A percentile compares a stretch with the other conserved stretches of the same genome.
These are phyloP conservation scores for Schoenoplectus triqueter DNA, from an alignment of 202 grass and related monocot species.

Conservation along the genomic window DNA sequence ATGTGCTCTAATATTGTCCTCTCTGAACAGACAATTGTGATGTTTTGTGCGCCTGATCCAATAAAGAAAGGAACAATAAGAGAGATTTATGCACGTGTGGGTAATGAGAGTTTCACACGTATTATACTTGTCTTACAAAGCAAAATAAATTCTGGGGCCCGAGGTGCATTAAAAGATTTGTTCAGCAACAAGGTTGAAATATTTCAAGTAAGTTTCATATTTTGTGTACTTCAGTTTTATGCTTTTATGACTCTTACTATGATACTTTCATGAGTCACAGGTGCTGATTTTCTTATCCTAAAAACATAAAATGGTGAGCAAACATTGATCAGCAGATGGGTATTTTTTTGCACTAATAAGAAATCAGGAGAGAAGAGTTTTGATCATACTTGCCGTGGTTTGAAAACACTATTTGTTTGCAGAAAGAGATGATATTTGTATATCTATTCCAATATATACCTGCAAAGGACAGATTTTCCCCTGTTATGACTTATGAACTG, in stretches of 20 bases:
- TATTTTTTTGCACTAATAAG: not conserved
- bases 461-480: too few species aligned
- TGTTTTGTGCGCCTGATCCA: constrained; percentile 63
- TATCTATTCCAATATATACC: not conserved
- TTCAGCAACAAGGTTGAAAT: constrained; percentile 72
- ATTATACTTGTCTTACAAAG: constrained; percentile 68
- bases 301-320: not conserved
- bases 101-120: constrained; percentile 56
- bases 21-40: constrained; percentile 61
- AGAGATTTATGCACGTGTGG: constrained; percentile 42
- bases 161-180: constrained; percentile 64
- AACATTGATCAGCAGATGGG: not conserved
- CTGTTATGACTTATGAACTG: not conserved
- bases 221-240: not conserved
- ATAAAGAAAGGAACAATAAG: constrained; percentile 64
- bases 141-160: constrained; percentile 63
- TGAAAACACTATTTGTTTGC: not conserved
- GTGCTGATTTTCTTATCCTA: not conserved
- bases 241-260: not conserved
- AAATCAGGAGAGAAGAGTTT: not conserved
- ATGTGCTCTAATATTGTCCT: constrained; percentile 10
- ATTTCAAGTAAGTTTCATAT: constrained; percentile 66
- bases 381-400: not conserved
- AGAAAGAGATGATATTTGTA: not conserved
- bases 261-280: not conserved